phyloP scores from a whole-genome alignment of 2,329 filamentous ascomycete species.

The Aspergillus uvarum region DNA sequence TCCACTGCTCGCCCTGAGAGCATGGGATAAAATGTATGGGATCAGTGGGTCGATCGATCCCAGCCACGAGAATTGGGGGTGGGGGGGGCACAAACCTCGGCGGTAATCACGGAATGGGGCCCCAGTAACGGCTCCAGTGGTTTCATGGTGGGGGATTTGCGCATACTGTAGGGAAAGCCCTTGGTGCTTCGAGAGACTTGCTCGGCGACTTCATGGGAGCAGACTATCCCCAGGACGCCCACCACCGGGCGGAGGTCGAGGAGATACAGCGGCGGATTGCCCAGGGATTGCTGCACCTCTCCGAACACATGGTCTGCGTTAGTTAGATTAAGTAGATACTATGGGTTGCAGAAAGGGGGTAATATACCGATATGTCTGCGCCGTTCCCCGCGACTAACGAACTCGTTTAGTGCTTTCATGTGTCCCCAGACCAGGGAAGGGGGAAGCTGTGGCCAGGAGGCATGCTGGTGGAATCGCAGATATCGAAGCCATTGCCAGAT shows the following conservation, averaged over 20 bases:
- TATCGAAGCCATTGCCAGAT: conserved; percentile 1
- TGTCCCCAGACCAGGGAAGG: conserved; percentile 18
- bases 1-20: conserved; percentile 29
- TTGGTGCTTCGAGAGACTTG: conserved; percentile 15
- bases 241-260: conserved; percentile 17
- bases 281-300: not conserved
- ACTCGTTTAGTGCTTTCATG: conserved; percentile 9
- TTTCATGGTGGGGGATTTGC: conserved; percentile 11
- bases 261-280: not conserved
- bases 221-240: conserved; percentile 11
- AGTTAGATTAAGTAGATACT: not conserved
- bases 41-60: not conserved
- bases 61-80: no score
- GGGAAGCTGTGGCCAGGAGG: conserved; percentile 13
- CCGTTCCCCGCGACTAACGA: conserved; percentile 4
- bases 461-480: conserved; percentile 13
- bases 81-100: not conserved
- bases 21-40: not conserved
- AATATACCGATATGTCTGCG: conserved; percentile 9
- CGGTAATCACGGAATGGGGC: conserved; percentile 8
- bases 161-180: conserved; percentile 18
- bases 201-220: conserved; percentile 21
- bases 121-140: conserved; percentile 10
- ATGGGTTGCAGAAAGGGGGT: not conserved
- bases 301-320: not conserved